Evolutionary conservation across 1,284 basidiomycete species (phyloP).

Genomic region (Malassezia restricta): DNA sequence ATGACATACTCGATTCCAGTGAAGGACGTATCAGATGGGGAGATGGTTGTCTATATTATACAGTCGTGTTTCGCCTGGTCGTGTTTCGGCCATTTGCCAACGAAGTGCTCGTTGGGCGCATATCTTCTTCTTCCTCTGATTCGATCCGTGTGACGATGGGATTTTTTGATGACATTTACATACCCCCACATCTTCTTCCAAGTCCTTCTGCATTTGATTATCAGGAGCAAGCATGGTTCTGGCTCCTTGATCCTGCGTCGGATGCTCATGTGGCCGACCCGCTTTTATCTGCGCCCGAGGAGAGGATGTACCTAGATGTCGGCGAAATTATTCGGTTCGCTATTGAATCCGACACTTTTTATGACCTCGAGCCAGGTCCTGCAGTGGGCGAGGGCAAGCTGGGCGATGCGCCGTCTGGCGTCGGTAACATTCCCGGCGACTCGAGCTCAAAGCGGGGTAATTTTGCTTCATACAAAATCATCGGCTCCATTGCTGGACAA

Average conservation of each 20-base stretch:
- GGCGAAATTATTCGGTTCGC: slow-evolving; percentile 74
- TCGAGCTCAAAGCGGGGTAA: slow-evolving; percentile 55
- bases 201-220: slow-evolving; percentile 60
- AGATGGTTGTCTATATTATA: slow-evolving; percentile 87
- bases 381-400: slow-evolving; percentile 20
- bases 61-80: slow-evolving; percentile 78
- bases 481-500: slow-evolving; percentile 81
- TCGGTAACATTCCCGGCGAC: slow-evolving; percentile 51
- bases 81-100: slow-evolving; percentile 83
- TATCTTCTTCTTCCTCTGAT: slow-evolving; percentile 50
- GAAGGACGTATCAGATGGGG: slow-evolving; percentile 89
- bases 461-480: slow-evolving; percentile 3
- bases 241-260: slow-evolving; percentile 45
- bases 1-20: slow-evolving; percentile 70
- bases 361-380: slow-evolving; percentile 79
- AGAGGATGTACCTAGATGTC: slow-evolving; percentile 73
- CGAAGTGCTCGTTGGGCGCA: slow-evolving; percentile 77
- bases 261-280: slow-evolving; percentile 29
- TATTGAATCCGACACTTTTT: slow-evolving; percentile 75
- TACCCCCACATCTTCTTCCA: slow-evolving; percentile 57
- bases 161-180: slow-evolving; percentile 89
- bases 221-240: slow-evolving; percentile 47
- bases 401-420: slow-evolving; percentile 22
- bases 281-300: slow-evolving; percentile 45
- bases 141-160: slow-evolving; percentile 57